phyloP scores from a whole-genome alignment of 768 basidiomycete genomes.

The Sistotremastrum suecicum region DNA sequence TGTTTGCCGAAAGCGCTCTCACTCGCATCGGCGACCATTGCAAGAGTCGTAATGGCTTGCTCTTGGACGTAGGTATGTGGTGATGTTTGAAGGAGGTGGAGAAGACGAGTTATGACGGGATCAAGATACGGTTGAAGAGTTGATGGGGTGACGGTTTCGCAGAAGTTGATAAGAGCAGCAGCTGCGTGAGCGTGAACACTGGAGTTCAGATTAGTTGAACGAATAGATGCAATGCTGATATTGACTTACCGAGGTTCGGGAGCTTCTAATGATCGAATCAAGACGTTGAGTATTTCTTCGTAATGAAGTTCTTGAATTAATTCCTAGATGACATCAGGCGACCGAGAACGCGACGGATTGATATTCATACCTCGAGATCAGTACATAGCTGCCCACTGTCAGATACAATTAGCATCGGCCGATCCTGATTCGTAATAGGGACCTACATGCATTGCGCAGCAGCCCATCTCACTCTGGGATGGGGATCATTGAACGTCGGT shows the following conservation, averaged over 20 bases:
- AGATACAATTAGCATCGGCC: constrained; percentile 3
- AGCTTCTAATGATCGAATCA: constrained; percentile 63
- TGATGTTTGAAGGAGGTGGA: constrained; percentile 18
- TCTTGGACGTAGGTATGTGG: constrained; percentile 60
- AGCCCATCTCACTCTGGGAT: constrained; percentile 61
- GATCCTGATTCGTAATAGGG: constrained; percentile 3
- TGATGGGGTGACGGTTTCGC: constrained; percentile 68
- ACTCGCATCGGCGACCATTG: constrained; percentile 82
- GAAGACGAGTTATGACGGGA: constrained; percentile 57
- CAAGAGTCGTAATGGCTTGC: constrained; percentile 76
- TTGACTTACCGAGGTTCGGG: constrained; percentile 49
- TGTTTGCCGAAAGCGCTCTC: constrained; percentile 70
- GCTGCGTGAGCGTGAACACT: constrained; percentile 84
- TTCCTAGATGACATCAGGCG: constrained; percentile 29
- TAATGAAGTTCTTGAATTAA: constrained; percentile 63
- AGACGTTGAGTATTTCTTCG: constrained; percentile 48
- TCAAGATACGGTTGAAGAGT: constrained; percentile 69
- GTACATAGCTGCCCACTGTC: constrained; percentile 77
- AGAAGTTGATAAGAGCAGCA: constrained; percentile 82
- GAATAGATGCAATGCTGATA: not conserved
- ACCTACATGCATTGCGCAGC: constrained; percentile 77
- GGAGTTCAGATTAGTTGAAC: not conserved
- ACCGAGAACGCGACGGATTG: not conserved
- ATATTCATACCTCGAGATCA: constrained; percentile 55
- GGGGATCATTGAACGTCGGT: constrained; percentile 64